Evolutionary conservation across 495 filamentous ascomycete genomes (phyloP), one percentile per base, ranked within the genome.

Genomic region (Penicillium flavigenum): DNA sequence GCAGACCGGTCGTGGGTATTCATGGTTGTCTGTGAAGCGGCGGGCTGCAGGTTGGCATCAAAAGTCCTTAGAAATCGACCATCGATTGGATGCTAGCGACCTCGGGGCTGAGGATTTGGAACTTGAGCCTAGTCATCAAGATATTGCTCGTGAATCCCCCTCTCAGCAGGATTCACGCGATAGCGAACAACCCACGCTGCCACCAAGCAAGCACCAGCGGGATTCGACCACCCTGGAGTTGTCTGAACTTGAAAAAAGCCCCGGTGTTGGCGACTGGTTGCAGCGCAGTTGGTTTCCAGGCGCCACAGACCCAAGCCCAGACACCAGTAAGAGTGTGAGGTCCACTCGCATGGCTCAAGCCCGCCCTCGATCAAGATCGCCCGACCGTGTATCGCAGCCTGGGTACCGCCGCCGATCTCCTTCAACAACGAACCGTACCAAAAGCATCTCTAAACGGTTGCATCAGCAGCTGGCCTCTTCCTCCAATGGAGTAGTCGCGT

Each of bases 11-110:
- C 53, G 43, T 2, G 32, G 38, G 14, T 55, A 55, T 20, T 55
- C 53, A 2, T 55, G 53, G 53, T 20, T 47, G 24, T 55, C 53
- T 45, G 53, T 39, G 17, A 55, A 47, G 11, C 42, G 53, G 7
- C 27, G 46, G 29, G 46, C 46, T 19, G 46, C 26, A 6, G 16
- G 24, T 19, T 48, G 46, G 46, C 4, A 17, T 6, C 46, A 48
- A 9, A 20, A 14, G 29, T 22, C 46, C 14, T 4, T 4, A 12
- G n/a, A 20, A 34, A 4, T 12, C 20, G 27, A 48, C 9, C 16
- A 3, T 4, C 29, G 17, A 11, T 5, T 19, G 46, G 14, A 48
- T 48, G 46, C 9, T 12, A 16, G 9, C 29, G 1, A 12, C n/a
- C 16, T 20, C 17, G 19, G 7, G 10, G 12, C 2, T 11, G 17